Evolutionary conservation across 192 early-diverging fungal genomes (phyloP).

Genomic region (Entomortierella parvispora): DNA sequence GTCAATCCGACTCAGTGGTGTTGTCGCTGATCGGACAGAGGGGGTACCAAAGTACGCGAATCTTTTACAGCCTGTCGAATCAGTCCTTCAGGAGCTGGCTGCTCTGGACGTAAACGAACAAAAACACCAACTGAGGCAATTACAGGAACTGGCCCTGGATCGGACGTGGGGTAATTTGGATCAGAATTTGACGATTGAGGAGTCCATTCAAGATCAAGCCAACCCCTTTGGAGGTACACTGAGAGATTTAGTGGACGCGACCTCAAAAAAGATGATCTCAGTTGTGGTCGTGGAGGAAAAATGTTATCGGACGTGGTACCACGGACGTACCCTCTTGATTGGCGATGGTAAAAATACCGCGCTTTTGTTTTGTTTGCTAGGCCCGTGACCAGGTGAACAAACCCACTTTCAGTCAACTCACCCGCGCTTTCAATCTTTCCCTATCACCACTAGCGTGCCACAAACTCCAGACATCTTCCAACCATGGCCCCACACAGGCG

Average conservation of each 20-base stretch:
- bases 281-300: not conserved
- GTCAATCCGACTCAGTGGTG: no score
- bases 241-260: conserved; percentile 1
- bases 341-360: conserved; percentile 7
- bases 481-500: conserved; percentile 3
- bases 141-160: not conserved
- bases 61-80: no score
- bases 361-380: not conserved
- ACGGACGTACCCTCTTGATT: conserved; percentile 2
- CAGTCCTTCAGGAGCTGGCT: not conserved
- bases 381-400: no score
- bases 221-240: conserved; percentile 5
- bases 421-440: no score
- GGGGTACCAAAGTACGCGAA: no score
- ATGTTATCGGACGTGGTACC: conserved; percentile 1
- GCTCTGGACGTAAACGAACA: not conserved
- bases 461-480: conserved; percentile 1
- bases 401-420: no score
- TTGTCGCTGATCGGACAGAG: no score
- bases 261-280: not conserved
- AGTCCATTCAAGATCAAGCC: conserved; percentile 2
- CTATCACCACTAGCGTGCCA: conserved; percentile 15
- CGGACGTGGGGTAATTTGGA: not conserved
- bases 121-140: not conserved
- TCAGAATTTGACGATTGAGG: not conserved